phyloP scores from a whole-genome alignment of 2,329 filamentous ascomycete species.

The Penicillium sp. region DNA sequence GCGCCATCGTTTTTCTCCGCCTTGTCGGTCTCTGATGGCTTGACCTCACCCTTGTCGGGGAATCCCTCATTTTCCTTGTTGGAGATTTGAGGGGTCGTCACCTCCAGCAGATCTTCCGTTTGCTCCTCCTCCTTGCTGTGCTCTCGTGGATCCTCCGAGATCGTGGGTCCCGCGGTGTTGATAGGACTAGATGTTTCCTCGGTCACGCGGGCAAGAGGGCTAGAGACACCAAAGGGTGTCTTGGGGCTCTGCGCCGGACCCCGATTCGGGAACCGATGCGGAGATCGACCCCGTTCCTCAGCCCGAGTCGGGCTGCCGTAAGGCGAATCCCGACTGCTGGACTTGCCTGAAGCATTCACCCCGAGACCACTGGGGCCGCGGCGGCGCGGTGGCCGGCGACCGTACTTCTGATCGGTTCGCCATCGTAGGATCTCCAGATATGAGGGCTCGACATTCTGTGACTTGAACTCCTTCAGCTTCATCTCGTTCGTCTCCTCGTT shows the following conservation, averaged over 20 bases:
- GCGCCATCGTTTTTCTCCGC: conserved; percentile 26
- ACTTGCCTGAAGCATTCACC: conserved; percentile 47
- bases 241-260: conserved; percentile 42
- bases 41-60: conserved; percentile 17
- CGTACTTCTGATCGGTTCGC: conserved; percentile 93
- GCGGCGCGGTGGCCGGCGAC: conserved; percentile 52
- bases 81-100: conserved; percentile 34
- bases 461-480: conserved; percentile 87
- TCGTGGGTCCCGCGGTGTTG: conserved; percentile 30
- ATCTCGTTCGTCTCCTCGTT: conserved; percentile 89
- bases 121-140: conserved; percentile 28
- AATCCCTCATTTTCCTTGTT: conserved; percentile 33
- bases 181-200: conserved; percentile 41
- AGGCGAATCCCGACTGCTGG: conserved; percentile 49
- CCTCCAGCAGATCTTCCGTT: conserved; percentile 38
- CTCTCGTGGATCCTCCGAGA: conserved; percentile 30
- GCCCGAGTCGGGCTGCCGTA: conserved; percentile 44
- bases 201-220: conserved; percentile 44
- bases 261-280: conserved; percentile 43
- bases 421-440: conserved; percentile 95
- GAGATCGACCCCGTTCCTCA: conserved; percentile 46
- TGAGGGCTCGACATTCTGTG: conserved; percentile 77
- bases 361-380: conserved; percentile 47
- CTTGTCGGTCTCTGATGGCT: conserved; percentile 28
- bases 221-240: conserved; percentile 40